A percentile compares a stretch with the other conserved stretches of the same genome.
Conservation (phyloP, 2,329 filamentous ascomycete genomes). For the Lojkania enalia region DNA sequence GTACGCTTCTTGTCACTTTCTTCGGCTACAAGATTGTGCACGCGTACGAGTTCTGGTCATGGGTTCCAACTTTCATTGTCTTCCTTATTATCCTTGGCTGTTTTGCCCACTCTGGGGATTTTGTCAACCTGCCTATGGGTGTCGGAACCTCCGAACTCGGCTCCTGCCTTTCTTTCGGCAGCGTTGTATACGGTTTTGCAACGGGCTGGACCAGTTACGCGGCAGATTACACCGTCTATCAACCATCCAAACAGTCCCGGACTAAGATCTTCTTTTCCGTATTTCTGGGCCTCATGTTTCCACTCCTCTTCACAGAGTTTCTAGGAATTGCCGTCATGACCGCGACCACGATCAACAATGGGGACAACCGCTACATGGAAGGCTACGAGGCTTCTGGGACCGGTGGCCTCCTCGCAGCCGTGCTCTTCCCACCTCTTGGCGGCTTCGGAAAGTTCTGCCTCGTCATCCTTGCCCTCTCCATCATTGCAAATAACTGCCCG, state of each 20-base stretch:
- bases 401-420: slow-evolving; percentile 68
- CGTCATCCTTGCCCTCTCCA: slow-evolving; percentile 66
- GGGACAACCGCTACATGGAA: slow-evolving; percentile 57
- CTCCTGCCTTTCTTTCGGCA: slow-evolving; percentile 65
- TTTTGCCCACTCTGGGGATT: slow-evolving; percentile 69
- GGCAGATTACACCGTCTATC: slow-evolving; percentile 80
- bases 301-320: slow-evolving; percentile 74
- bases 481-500: slow-evolving; percentile 71
- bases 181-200: slow-evolving; percentile 68
- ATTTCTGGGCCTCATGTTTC: slow-evolving; percentile 69
- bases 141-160: slow-evolving; percentile 64
- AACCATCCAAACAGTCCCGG: slow-evolving; percentile 64
- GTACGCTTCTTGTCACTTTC: slow-evolving; percentile 70
- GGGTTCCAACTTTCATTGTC: slow-evolving; percentile 72
- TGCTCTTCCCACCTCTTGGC: slow-evolving; percentile 65
- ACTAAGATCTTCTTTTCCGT: slow-evolving; percentile 69
- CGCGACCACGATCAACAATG: slow-evolving; percentile 60
- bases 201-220: slow-evolving; percentile 76
- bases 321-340: slow-evolving; percentile 72
- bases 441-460: slow-evolving; percentile 74
- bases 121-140: slow-evolving; percentile 63
- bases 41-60: slow-evolving; percentile 73
- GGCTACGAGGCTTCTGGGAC: slow-evolving; percentile 63
- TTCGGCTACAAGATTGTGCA: slow-evolving; percentile 79
- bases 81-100: slow-evolving; percentile 71